A percentile compares a stretch with the other conserved stretches of the same genome.
Conservation (phyloP, 2,329 filamentous ascomycete genomes). For the Fonsecaea nubica region DNA sequence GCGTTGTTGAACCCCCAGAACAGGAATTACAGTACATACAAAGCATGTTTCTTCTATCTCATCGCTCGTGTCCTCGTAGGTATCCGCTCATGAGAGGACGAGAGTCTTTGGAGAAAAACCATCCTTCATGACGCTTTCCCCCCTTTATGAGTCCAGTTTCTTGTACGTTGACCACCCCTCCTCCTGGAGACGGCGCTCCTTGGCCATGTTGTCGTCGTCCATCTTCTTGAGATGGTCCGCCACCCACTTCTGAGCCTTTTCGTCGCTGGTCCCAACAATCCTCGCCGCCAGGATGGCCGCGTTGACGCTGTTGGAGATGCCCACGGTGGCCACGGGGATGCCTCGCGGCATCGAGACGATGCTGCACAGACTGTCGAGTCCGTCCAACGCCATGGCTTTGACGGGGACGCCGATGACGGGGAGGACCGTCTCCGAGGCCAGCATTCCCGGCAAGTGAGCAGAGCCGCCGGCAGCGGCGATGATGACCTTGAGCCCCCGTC, state of each 20-base stretch:
- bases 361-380: conserved; percentile 67
- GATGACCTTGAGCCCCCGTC: conserved; percentile 68
- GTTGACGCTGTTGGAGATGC: conserved; percentile 75
- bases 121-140: no score
- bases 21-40: no score
- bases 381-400: conserved; percentile 71
- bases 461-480: conserved; percentile 74
- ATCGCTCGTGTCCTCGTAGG: no score
- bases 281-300: conserved; percentile 69
- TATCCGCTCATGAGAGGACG: no score
- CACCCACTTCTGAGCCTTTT: conserved; percentile 36
- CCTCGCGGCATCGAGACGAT: conserved; percentile 77
- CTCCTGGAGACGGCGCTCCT: conserved; percentile 35
- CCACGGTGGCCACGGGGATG: conserved; percentile 71
- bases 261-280: conserved; percentile 59
- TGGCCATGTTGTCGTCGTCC: conserved; percentile 40
- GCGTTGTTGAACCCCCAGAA: no score
- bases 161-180: conserved; percentile 41
- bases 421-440: conserved; percentile 68
- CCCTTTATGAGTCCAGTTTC: conserved; percentile 33
- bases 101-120: no score
- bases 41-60: no score
- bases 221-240: conserved; percentile 39
- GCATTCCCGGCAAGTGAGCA: conserved; percentile 73
- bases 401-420: conserved; percentile 76